Percentiles rank a stretch among this genome's conserved stretches.
Conservation (phyloP, 2,329 filamentous ascomycete species). For the Claviceps sp. region DNA sequence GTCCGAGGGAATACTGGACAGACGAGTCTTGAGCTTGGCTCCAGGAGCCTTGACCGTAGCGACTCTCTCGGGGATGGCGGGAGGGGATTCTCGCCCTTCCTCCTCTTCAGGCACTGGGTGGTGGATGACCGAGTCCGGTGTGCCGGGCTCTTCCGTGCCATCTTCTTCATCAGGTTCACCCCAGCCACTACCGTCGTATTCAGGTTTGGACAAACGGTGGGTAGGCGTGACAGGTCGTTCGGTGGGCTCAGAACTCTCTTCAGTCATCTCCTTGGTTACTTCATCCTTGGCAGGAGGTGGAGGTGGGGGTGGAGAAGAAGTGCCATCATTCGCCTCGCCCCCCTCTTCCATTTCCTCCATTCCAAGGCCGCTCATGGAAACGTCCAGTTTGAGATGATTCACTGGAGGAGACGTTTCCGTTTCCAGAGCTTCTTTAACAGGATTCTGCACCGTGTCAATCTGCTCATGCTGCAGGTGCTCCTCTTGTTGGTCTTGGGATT, state of each 20-base stretch:
- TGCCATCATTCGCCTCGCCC: not conserved
- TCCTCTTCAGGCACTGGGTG: slow-evolving; percentile 46
- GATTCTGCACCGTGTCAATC: not conserved
- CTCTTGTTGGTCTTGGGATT: not conserved
- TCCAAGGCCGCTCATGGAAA: slow-evolving; percentile 23
- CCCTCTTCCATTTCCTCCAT: slow-evolving; percentile 5
- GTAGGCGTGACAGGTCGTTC: slow-evolving; percentile 37
- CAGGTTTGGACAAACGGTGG: slow-evolving; percentile 39
- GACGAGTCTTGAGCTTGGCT: slow-evolving; percentile 75
- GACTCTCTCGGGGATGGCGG: slow-evolving; percentile 62
- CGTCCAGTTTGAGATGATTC: slow-evolving; percentile 5
- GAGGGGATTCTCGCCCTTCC: slow-evolving; percentile 39
- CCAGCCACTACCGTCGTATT: slow-evolving; percentile 52
- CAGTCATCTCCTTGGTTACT: slow-evolving; percentile 15
- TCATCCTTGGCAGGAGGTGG: not conserved
- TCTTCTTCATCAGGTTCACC: slow-evolving; percentile 39
- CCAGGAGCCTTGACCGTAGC: slow-evolving; percentile 85
- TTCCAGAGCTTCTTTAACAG: not conserved
- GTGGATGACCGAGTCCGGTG: slow-evolving; percentile 82
- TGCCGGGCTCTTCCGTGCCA: slow-evolving; percentile 49
- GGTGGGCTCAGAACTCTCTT: slow-evolving; percentile 22
- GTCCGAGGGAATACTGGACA: slow-evolving; percentile 79
- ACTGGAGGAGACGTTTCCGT: slow-evolving; percentile 9
- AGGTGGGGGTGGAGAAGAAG: not conserved
- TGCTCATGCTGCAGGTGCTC: not conserved